Conservation (phyloP, 1,139 yeast species). For the Petasospora rhodanensis region DNA sequence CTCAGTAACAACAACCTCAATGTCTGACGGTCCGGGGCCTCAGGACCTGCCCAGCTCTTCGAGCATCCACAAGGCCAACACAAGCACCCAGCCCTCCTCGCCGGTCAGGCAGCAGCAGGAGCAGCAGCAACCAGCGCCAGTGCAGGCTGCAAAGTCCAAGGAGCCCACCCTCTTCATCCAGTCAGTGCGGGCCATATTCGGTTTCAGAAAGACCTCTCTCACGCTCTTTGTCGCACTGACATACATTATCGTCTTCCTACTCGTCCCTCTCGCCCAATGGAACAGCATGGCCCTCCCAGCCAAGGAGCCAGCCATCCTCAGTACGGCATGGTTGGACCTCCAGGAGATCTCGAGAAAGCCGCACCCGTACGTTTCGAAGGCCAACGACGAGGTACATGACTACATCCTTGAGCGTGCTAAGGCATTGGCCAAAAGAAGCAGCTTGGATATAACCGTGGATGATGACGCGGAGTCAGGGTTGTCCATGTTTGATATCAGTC, state of each 20-base stretch:
- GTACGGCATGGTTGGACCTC: slow-evolving; percentile 62
- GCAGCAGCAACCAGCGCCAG: too few relatives aligned
- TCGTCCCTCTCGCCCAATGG: slow-evolving; percentile 30
- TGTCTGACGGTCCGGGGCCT: too few relatives aligned
- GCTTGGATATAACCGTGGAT: slow-evolving; percentile 31
- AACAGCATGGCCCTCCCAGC: slow-evolving; percentile 41
- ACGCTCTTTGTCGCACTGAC: slow-evolving; percentile 46
- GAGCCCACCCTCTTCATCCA: slow-evolving; percentile 14
- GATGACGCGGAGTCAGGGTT: slow-evolving; percentile 48
- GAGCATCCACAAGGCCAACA: too few relatives aligned
- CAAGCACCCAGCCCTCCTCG: too few relatives aligned
- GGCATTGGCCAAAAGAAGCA: slow-evolving; percentile 27
- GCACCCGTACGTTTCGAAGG: slow-evolving; percentile 77
- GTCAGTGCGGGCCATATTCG: slow-evolving; percentile 33
- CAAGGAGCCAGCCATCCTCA: slow-evolving; percentile 36
- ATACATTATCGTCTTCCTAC: slow-evolving; percentile 32
- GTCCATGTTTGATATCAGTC: slow-evolving; percentile 44
- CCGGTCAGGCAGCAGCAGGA: too few relatives aligned
- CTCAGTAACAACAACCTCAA: too few relatives aligned
- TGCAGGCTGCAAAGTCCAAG: too few relatives aligned
- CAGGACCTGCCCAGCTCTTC: too few relatives aligned
- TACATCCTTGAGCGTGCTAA: slow-evolving; percentile 48
- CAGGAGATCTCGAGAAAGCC: slow-evolving; percentile 59
- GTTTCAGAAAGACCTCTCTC: slow-evolving; percentile 57
- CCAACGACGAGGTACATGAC: slow-evolving; percentile 72